phyloP scores from a whole-genome alignment of 208 protist species.

The Leptomonas pyrrhocoris region DNA sequence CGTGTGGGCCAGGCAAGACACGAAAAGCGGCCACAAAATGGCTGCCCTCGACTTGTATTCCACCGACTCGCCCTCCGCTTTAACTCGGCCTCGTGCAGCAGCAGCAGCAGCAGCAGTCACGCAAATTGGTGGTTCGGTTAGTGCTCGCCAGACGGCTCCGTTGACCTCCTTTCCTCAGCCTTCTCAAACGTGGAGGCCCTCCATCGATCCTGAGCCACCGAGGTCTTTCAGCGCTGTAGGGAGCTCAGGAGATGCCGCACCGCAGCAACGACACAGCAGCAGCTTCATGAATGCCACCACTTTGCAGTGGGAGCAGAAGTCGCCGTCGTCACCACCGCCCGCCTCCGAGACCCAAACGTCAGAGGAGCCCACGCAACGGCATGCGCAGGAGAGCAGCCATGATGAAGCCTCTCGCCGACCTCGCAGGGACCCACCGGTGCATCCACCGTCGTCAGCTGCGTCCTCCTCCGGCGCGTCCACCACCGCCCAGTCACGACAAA shows the following conservation, averaged over 20 bases:
- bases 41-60: neutral
- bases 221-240: neutral
- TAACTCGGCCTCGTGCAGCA: neutral
- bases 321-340: neutral
- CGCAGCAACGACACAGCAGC: neutral
- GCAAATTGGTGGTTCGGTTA: no score
- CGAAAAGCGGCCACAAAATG: no score
- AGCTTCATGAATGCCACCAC: neutral
- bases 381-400: neutral
- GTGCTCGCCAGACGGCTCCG: neutral
- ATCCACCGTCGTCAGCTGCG: neutral
- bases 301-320: conserved; percentile 5
- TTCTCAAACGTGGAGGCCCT: neutral
- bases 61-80: neutral
- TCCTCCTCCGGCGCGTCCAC: neutral
- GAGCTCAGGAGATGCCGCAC: no score
- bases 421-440: conserved; percentile 1
- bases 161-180: neutral
- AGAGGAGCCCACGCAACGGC: neutral
- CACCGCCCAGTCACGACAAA: neutral
- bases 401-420: neutral
- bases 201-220: conserved; percentile 7
- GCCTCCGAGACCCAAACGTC: neutral
- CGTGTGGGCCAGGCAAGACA: no score
- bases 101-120: neutral